Evolutionary conservation across 768 basidiomycete species (phyloP), one percentile per base, ranked within the genome.

Genomic region (Termitomyces titanicus): DNA sequence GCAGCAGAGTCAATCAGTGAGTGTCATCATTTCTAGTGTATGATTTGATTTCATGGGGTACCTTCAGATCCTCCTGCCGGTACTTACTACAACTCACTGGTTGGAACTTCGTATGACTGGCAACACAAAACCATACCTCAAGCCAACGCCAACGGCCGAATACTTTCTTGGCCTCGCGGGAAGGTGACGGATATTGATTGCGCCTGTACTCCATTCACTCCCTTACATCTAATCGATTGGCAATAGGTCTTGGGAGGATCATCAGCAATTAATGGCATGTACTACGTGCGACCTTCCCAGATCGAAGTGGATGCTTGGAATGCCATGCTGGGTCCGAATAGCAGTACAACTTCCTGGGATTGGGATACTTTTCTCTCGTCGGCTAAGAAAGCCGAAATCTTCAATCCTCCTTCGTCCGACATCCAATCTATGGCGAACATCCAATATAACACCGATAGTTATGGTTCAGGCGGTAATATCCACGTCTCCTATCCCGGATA

Each of bases 231-330:
- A 17, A 25, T 17, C 9, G 9, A 20, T 10, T 42, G 31, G 29
- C 3, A 47, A 22, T 29, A 86, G 73, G 74, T 85, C 40, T 74
- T 90, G 22, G 87, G 88, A 51, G 87, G 88, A 6, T 85, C 81
- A 0, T 77, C 83, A 29, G 84, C 86, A 9, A 74, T 88, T 51
- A 90, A 90, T 66, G 86, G 84, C 46, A 76, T 88, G 75, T 88
- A 85, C 70, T 71, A 79, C 59, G 76, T 85, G 46, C 77, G 82
- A 10, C 83, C 84, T 7, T 74, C 79, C 24, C 60, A 72, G 50
- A 52, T 72, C 33, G 80, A 81, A 62, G 65, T 80, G 47, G 71
- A 81, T 59, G 68, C 74, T 9, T 78, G 75, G 74, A 61, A 70
- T 1, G 38, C 61, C 12, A 61, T 81, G 47, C 68, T 78, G 60